Percentiles rank a stretch among this genome's conserved stretches.
These are phyloP conservation scores for Stipa capillata DNA, from an alignment of 176 grass and related monocot species.

Conservation along the genomic window DNA sequence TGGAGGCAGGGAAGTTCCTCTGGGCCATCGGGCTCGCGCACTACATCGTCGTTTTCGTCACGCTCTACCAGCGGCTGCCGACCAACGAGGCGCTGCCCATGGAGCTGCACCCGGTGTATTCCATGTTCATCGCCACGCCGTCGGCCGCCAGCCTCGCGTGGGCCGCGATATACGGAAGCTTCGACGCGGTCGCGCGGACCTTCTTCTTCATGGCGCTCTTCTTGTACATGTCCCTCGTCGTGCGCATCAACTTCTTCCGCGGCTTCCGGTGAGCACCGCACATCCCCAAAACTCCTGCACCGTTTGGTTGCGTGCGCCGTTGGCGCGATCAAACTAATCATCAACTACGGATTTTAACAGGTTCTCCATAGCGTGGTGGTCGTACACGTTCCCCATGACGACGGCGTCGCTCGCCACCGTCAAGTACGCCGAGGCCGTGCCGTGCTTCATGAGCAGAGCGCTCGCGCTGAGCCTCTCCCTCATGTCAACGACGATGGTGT, in stretches of 20 bases:
- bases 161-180: conserved; percentile 71
- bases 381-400: conserved; percentile 98
- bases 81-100: conserved; percentile 90
- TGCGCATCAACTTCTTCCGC: conserved; percentile 98
- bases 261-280: conserved; percentile 62
- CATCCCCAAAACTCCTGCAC: too few species aligned
- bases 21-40: conserved; percentile 90
- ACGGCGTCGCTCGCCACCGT: conserved; percentile 83
- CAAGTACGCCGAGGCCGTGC: conserved; percentile 79
- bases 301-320: too few species aligned
- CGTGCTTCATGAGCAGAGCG: conserved; percentile 71
- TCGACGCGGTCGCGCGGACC: conserved; percentile 69
- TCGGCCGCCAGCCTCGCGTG: conserved; percentile 91
- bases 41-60: conserved; percentile 92
- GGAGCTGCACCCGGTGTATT: conserved; percentile 97
- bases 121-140: conserved; percentile 98
- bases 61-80: conserved; percentile 89
- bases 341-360: not conserved
- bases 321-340: not conserved
- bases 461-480: conserved; percentile 77
- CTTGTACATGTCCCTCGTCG: conserved; percentile 76
- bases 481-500: conserved; percentile 91
- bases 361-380: conserved; percentile 98
- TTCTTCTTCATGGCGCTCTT: conserved; percentile 97
- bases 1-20: conserved; percentile 76